Evolutionary conservation across 306 rosid genomes (phyloP), one percentile per base, ranked within the genome.

Genomic region (Crotalaria pallida): DNA sequence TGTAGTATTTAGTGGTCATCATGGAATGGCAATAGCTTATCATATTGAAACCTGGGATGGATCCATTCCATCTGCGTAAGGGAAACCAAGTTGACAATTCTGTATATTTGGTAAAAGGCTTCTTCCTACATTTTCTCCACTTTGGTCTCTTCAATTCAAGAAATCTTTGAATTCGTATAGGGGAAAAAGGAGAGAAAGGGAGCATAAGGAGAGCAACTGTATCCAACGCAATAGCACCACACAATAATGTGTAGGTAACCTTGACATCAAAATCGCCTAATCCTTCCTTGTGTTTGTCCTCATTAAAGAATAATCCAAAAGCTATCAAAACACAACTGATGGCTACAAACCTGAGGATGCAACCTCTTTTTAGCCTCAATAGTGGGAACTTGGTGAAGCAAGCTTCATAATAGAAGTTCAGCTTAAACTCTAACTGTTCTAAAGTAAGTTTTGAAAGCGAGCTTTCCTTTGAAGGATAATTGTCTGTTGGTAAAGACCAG

Each of bases 341-440:
- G 24, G 85, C 71, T 22, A 61, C 0, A 29, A 16, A 4, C 9
- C 85, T 64, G 5, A 33, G 56, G 2, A 67, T 0, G 33, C 0
- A 36, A 0, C 82, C 83, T 2, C 0, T 0, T 12, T 0, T 1
- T 0, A 50, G 21, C 22, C 73, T 72, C 61, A 78, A 61, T 6
- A 81, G 80, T 1, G 17, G 21, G 3, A 43, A 72, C 81, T 81
- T 81, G 19, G 88, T 81, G 49, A 38, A 75, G 16, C 81, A 76
- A 60, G 49, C 77, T 56, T 84, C 79, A 58, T 81, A 81, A 1
- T 81, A 29, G 56, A 81, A 77, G 53, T 84, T 74, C 65, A 78
- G 81, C 29, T 81, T 81, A 31, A 61, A 7, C 5, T 73, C 73
- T 40, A 87, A 55, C 2, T 84, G 24, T 7, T 51, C 74, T 5